Conservation (phyloP, 1,284 basidiomycete genomes). For the Sutorius eximius region DNA sequence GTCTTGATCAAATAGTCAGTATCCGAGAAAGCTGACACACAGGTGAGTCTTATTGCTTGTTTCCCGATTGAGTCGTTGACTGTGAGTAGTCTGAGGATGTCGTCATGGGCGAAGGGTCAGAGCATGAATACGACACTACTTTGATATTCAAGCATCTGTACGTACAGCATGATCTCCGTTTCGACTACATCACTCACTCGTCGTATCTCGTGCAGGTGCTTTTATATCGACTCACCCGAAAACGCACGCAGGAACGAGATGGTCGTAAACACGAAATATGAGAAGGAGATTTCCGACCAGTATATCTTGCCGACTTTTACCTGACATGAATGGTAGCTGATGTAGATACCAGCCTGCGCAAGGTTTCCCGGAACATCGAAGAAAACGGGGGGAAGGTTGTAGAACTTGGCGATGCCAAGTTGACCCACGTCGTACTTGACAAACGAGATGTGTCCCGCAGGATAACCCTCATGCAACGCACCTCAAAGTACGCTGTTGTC, state of each 20-base stretch:
- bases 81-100: conserved; percentile 32
- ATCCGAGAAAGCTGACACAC: conserved; percentile 1
- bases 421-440: conserved; percentile 85
- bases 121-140: conserved; percentile 75
- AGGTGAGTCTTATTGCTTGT: conserved; percentile 10
- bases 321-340: not conserved
- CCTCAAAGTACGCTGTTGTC: conserved; percentile 55
- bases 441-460: conserved; percentile 73
- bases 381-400: conserved; percentile 73
- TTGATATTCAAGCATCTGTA: conserved; percentile 80
- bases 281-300: conserved; percentile 52
- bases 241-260: conserved; percentile 72
- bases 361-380: conserved; percentile 52
- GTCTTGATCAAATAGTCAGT: conserved; percentile 15
- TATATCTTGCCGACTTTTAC: conserved; percentile 30
- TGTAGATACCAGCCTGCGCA: conserved; percentile 49
- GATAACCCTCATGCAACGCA: conserved; percentile 64
- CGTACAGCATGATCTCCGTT: conserved; percentile 26
- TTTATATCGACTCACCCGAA: conserved; percentile 81
- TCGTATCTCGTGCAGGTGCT: conserved; percentile 51
- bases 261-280: conserved; percentile 53
- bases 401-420: conserved; percentile 66
- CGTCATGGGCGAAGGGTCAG: conserved; percentile 70
- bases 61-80: conserved; percentile 3
- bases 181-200: not conserved